Percentiles rank a stretch among this genome's conserved stretches.
These are phyloP conservation scores for Erodium maritimum DNA, from an alignment of 345 rosid genomes.

Conservation along the genomic window DNA sequence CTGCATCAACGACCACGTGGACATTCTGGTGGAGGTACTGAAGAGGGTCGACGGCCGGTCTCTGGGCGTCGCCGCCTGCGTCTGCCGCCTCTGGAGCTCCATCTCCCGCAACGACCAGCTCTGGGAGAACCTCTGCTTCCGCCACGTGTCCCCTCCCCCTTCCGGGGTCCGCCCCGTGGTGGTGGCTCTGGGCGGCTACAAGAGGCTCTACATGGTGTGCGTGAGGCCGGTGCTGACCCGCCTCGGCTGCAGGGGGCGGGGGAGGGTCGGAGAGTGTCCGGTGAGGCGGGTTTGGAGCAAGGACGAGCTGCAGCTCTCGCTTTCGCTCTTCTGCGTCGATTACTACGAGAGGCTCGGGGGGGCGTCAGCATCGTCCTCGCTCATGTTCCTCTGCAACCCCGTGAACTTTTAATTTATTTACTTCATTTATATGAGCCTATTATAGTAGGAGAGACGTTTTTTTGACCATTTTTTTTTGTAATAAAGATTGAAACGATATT, in stretches of 20 bases:
- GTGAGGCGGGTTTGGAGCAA: conserved; percentile 24
- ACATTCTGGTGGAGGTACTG: conserved; percentile 67
- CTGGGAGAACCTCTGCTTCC: conserved; percentile 92
- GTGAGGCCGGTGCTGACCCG: conserved; percentile 51
- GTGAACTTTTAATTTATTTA: conserved; percentile 46
- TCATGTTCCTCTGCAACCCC: conserved; percentile 81
- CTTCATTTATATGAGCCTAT: not conserved
- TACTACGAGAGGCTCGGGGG: conserved; percentile 62
- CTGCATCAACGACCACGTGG: conserved; percentile 69
- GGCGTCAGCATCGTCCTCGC: conserved; percentile 41
- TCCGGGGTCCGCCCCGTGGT: conserved; percentile 55
- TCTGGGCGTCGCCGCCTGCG: conserved; percentile 71
- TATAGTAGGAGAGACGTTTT: no score
- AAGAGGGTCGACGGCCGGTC: conserved; percentile 75
- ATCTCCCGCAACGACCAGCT: conserved; percentile 56
- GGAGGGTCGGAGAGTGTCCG: conserved; percentile 10
- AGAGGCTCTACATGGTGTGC: conserved; percentile 76
- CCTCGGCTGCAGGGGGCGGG: no score
- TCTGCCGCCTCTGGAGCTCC: conserved; percentile 80
- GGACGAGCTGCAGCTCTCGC: conserved; percentile 75
- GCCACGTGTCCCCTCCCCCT: conserved; percentile 53
- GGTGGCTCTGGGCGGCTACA: conserved; percentile 82
- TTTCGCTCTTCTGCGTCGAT: conserved; percentile 73
- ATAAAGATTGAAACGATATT: no score
- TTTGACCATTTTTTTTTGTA: no score